A percentile compares a stretch with the other conserved stretches of the same genome.
These are phyloP conservation scores for Moesziomyces parantarcticus DNA, from an alignment of 1,284 basidiomycete species.

Conservation along the genomic window DNA sequence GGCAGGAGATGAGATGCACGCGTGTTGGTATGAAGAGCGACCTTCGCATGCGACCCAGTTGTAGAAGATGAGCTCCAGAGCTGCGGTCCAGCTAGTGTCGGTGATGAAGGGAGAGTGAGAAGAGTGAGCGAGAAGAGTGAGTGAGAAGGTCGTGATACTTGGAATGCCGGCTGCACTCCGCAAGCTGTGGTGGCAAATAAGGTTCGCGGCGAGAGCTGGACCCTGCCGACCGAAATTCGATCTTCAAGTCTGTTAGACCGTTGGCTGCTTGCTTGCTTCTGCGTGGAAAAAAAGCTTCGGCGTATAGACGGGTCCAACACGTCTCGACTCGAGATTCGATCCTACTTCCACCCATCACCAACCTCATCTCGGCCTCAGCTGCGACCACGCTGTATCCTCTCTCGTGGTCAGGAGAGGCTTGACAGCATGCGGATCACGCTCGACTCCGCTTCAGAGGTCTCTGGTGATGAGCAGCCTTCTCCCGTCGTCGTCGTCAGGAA, in stretches of 20 bases:
- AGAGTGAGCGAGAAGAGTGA: background rate
- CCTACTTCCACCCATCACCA: constrained; percentile 1
- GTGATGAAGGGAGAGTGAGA: background rate
- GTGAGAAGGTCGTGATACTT: background rate
- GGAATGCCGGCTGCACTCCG: constrained; percentile 5
- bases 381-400: background rate
- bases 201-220: background rate
- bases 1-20: background rate
- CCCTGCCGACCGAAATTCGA: constrained; percentile 1
- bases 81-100: constrained; percentile 5
- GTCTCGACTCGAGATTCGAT: background rate
- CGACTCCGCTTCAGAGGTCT: constrained; percentile 38
- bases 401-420: background rate
- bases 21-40: background rate
- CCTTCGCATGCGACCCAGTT: constrained; percentile 10
- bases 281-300: background rate
- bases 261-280: too few species aligned
- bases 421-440: constrained; percentile 32
- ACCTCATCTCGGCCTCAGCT: background rate
- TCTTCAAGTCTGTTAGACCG: background rate
- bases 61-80: background rate
- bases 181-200: constrained; percentile 6
- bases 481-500: constrained; percentile 27
- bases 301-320: constrained; percentile 10
- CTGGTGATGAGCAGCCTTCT: constrained; percentile 24